Percentiles rank a stretch among this genome's conserved stretches.
These are phyloP conservation scores for Globisporangium yorkense DNA, from an alignment of 352 stramenopile species.

Conservation along the genomic window DNA sequence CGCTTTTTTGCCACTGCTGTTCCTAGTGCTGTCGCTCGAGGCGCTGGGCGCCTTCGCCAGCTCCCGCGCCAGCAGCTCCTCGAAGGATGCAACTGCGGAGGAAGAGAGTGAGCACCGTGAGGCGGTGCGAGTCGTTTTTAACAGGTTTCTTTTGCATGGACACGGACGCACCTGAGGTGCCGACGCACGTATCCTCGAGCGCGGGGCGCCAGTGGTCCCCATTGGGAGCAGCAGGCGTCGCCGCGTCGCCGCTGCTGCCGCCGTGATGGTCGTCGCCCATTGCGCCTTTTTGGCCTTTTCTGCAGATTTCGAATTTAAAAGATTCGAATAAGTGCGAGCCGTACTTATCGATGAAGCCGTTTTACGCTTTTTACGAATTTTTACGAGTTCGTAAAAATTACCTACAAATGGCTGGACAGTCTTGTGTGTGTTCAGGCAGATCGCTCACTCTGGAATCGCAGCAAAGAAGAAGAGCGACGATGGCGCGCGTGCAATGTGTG, in stretches of 20 bases:
- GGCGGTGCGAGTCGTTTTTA: no score
- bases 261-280: background rate
- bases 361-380: background rate
- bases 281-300: background rate
- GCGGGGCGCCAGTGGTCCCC: background rate
- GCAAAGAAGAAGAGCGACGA: no score
- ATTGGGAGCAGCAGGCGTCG: background rate
- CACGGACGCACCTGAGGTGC: slow-evolving; percentile 8
- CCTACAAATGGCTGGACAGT: background rate
- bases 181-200: slow-evolving; percentile 13
- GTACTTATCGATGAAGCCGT: background rate
- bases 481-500: background rate
- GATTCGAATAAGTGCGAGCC: background rate
- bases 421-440: background rate
- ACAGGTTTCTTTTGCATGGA: background rate
- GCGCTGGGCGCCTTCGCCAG: slow-evolving; percentile 29
- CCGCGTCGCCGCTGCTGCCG: background rate
- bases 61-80: slow-evolving; percentile 61
- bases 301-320: background rate
- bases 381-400: background rate
- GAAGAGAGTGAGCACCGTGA: background rate
- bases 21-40: background rate
- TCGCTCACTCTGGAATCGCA: background rate
- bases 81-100: slow-evolving; percentile 44
- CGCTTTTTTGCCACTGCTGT: background rate